phyloP scores from a whole-genome alignment of 2,329 filamentous ascomycete genomes.

The Trichoderma aggressivum region DNA sequence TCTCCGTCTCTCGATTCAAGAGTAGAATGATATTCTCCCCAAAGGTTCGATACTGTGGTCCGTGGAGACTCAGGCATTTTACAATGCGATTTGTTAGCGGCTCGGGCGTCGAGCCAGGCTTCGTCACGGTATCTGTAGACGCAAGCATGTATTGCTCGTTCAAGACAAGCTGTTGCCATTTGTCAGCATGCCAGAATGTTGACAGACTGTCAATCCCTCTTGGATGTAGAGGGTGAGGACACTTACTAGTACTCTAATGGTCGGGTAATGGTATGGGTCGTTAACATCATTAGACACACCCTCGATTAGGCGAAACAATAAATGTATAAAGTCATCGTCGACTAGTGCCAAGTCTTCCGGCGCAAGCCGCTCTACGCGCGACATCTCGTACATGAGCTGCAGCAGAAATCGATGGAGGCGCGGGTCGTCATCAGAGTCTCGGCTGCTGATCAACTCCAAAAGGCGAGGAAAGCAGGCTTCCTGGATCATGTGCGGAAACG shows the following conservation, averaged over 20 bases:
- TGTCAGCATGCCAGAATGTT: slow-evolving; percentile 22
- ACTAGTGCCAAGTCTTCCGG: slow-evolving; percentile 73
- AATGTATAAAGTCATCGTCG: slow-evolving; percentile 76
- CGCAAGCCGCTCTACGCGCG: slow-evolving; percentile 78
- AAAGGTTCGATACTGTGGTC: slow-evolving; percentile 83
- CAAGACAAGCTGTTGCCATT: slow-evolving; percentile 67
- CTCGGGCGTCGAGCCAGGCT: slow-evolving; percentile 37
- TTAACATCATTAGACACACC: slow-evolving; percentile 79
- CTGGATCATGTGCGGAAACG: slow-evolving; percentile 82
- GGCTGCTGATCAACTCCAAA: slow-evolving; percentile 72
- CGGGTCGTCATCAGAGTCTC: slow-evolving; percentile 61
- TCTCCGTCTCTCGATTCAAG: slow-evolving; percentile 91
- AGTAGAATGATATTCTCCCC: slow-evolving; percentile 96
- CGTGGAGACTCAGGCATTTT: slow-evolving; percentile 80
- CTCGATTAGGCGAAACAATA: slow-evolving; percentile 85
- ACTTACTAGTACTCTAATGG: slow-evolving; percentile 85
- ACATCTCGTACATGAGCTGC: slow-evolving; percentile 94
- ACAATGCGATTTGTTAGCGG: slow-evolving; percentile 88
- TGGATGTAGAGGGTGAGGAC: neutral
- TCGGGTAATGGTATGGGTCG: slow-evolving; percentile 93
- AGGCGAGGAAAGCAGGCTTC: slow-evolving; percentile 82
- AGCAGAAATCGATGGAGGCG: slow-evolving; percentile 76
- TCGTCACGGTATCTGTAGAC: slow-evolving; percentile 50
- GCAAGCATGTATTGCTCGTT: slow-evolving; percentile 98
- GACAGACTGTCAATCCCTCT: neutral